Conservation (phyloP, 371 early-diverging fungal species). For the Rhizopus arrhizus region DNA sequence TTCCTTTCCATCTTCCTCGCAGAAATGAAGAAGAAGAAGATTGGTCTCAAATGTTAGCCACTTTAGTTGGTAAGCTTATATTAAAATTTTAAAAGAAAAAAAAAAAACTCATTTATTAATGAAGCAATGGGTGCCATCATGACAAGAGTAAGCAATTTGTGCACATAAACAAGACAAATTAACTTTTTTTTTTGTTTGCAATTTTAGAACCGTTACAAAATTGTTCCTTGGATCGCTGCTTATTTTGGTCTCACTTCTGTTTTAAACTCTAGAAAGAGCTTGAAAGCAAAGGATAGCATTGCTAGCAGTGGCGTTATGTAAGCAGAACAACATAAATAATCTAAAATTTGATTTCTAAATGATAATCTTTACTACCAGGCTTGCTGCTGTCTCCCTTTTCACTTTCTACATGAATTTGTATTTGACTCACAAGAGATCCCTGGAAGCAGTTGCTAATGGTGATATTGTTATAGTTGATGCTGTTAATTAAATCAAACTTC, state of each 20-base stretch:
- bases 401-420: slow-evolving; percentile 50
- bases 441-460: slow-evolving; percentile 25
- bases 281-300: slow-evolving; percentile 33
- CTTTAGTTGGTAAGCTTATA: slow-evolving; percentile 37
- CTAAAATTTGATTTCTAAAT: not conserved
- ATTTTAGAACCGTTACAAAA: slow-evolving; percentile 37
- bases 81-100: not conserved
- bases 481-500: not conserved
- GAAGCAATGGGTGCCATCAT: slow-evolving; percentile 52
- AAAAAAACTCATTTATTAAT: slow-evolving; percentile 1
- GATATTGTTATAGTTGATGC: slow-evolving; percentile 16
- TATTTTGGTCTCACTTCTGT: slow-evolving; percentile 44
- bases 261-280: slow-evolving; percentile 44
- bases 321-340: slow-evolving; percentile 11
- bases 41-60: slow-evolving; percentile 38
- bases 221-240: slow-evolving; percentile 49
- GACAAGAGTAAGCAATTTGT: slow-evolving; percentile 34
- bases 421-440: slow-evolving; percentile 29
- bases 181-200: not conserved
- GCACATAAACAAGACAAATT: not conserved
- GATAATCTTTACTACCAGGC: slow-evolving; percentile 17
- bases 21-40: slow-evolving; percentile 33
- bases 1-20: slow-evolving; percentile 47
- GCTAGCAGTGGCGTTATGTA: slow-evolving; percentile 46
- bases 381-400: slow-evolving; percentile 41